phyloP scores from a whole-genome alignment of 2,329 filamentous ascomycete species.

The Hypoxylon sp. region DNA sequence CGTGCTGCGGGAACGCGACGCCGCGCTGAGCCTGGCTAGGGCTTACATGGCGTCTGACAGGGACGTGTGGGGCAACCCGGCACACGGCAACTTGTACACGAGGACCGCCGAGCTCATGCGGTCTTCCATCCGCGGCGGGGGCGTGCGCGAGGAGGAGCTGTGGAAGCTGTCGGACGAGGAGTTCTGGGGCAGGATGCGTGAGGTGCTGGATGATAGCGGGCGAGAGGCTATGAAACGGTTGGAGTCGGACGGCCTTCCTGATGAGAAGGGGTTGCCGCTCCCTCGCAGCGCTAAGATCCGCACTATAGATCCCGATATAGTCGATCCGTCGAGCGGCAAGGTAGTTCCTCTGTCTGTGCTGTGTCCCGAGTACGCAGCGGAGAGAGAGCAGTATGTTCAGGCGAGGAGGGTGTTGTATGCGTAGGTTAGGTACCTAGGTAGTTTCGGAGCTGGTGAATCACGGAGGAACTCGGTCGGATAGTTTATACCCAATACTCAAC shows the following conservation, averaged over 20 bases:
- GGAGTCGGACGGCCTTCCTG: conserved; percentile 36
- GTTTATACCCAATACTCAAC: background rate
- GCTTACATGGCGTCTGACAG: conserved; percentile 47
- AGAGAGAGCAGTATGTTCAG: conserved; percentile 32
- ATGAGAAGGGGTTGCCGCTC: conserved; percentile 39
- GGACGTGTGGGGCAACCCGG: conserved; percentile 50
- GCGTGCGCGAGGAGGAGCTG: conserved; percentile 43
- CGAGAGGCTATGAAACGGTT: conserved; percentile 36
- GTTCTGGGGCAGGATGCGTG: conserved; percentile 47
- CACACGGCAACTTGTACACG: conserved; percentile 47
- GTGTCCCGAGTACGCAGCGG: conserved; percentile 31
- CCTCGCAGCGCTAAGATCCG: conserved; percentile 44
- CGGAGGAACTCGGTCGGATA: background rate
- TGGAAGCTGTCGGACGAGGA: conserved; percentile 48
- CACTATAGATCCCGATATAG: conserved; percentile 47
- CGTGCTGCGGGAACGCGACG: conserved; percentile 42
- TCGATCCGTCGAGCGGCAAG: conserved; percentile 5
- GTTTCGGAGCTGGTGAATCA: too few relatives aligned
- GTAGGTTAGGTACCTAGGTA: too few relatives aligned
- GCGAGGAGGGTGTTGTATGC: conserved; percentile 27
- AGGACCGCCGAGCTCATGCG: conserved; percentile 47
- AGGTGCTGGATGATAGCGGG: conserved; percentile 22
- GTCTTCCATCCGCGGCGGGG: conserved; percentile 27
- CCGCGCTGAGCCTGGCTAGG: conserved; percentile 45
- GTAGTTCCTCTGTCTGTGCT: conserved; percentile 34